Conservation (phyloP, 306 rosid species). For the Rosa rugosa region DNA sequence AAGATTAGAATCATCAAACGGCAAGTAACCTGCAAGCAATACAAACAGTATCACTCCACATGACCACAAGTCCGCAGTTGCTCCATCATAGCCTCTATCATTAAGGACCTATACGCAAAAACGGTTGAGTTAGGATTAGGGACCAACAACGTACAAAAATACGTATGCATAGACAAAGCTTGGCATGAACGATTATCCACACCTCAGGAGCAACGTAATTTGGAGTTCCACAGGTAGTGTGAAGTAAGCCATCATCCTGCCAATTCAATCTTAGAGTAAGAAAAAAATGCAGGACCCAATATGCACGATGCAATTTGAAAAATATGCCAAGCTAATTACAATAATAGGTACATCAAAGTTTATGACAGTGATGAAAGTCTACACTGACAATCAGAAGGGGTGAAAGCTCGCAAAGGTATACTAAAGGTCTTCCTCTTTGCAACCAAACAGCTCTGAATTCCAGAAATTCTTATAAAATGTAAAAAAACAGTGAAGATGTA, state of each 20-base stretch:
- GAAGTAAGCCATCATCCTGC: constrained; percentile 96
- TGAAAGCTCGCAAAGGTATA: neutral
- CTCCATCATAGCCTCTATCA: constrained; percentile 95
- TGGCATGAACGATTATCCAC: constrained; percentile 20
- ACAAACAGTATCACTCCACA: constrained; percentile 99
- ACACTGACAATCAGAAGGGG: neutral
- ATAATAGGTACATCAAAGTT: neutral
- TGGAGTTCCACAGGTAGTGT: constrained; percentile 98
- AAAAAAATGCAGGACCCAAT: constrained; percentile 15
- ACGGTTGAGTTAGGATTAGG: constrained; percentile 22
- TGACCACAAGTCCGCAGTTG: constrained; percentile 96
- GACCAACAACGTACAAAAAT: neutral
- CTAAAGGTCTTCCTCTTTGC: neutral
- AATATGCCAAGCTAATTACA: neutral
- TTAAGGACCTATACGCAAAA: constrained; percentile 69
- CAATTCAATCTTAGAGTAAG: constrained; percentile 28
- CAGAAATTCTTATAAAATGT: neutral
- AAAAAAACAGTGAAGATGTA: neutral
- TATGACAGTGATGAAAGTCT: neutral
- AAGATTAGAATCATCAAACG: constrained; percentile 91
- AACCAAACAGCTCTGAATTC: neutral
- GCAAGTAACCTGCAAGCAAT: constrained; percentile 98
- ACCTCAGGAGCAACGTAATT: constrained; percentile 99
- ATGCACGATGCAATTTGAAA: constrained; percentile 11
- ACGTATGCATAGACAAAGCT: neutral